Conservation (phyloP, 345 rosid species). For the Hibiscus syriacus region DNA sequence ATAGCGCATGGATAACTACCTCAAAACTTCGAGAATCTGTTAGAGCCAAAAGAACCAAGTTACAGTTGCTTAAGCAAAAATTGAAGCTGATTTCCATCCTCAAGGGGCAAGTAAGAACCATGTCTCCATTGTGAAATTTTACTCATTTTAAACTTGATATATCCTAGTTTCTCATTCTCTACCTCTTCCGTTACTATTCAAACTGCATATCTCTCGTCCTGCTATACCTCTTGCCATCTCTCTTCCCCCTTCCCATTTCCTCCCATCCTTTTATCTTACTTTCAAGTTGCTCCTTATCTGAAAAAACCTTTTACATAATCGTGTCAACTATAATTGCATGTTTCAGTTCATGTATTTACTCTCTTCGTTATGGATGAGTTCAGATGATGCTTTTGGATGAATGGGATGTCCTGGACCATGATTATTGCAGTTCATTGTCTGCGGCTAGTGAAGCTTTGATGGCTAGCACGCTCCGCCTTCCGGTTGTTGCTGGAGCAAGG, state of each 20-base stretch:
- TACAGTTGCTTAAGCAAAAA: conserved; percentile 59
- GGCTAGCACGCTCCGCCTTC: conserved; percentile 85
- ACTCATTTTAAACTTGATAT: background rate
- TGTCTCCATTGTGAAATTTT: conserved; percentile 4
- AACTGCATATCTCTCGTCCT: background rate
- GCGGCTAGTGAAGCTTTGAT: conserved; percentile 70
- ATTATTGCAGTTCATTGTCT: conserved; percentile 54
- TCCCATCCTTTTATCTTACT: background rate
- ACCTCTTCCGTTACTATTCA: background rate
- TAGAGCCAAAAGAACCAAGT: conserved; percentile 45
- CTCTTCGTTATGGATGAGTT: conserved; percentile 8
- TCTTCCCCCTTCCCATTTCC: background rate
- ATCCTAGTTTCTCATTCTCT: background rate
- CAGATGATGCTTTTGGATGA: conserved; percentile 68
- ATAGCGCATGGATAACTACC: conserved; percentile 44
- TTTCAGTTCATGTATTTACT: background rate
- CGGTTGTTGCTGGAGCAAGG: conserved; percentile 72
- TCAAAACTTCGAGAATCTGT: conserved; percentile 69
- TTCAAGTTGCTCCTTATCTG: background rate
- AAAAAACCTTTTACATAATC: background rate
- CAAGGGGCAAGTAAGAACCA: conserved; percentile 54
- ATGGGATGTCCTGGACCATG: conserved; percentile 46
- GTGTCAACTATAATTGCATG: background rate
- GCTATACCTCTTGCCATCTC: background rate
- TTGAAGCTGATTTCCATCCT: conserved; percentile 58